Conservation (phyloP, 768 basidiomycete species). For the Pleurotus cornucopiae region DNA sequence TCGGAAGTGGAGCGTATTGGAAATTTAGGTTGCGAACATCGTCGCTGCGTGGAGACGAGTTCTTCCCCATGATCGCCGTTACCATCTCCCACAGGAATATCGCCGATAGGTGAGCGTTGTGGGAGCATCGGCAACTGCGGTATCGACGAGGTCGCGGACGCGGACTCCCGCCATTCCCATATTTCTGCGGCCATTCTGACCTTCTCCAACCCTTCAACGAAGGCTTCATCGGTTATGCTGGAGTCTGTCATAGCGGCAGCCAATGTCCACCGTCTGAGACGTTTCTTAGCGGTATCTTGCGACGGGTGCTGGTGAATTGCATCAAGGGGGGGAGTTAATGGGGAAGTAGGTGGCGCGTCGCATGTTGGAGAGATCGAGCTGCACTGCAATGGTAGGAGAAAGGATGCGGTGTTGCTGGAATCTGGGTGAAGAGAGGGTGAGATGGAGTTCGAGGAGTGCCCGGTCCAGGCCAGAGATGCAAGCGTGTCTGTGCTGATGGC, state of each 20-base stretch:
- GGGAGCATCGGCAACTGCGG: conserved; percentile 11
- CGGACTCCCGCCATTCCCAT: conserved; percentile 7
- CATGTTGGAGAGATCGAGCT: conserved; percentile 7
- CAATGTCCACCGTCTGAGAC: conserved; percentile 31
- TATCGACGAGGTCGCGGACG: conserved; percentile 10
- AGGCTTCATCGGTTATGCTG: conserved; percentile 43
- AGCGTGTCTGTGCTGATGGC: conserved; percentile 24
- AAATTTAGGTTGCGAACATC: background rate
- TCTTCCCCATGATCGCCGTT: background rate
- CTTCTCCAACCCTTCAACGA: conserved; percentile 43
- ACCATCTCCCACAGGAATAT: background rate
- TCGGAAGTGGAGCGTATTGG: conserved; percentile 7
- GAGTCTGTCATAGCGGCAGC: conserved; percentile 49
- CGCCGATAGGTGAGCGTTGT: background rate
- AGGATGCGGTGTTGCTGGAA: conserved; percentile 7
- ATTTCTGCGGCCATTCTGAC: conserved; percentile 28
- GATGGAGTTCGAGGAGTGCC: conserved; percentile 14
- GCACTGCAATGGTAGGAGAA: conserved; percentile 4
- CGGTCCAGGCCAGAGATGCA: conserved; percentile 27
- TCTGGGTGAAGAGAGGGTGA: conserved; percentile 8
- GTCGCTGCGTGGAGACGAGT: background rate
- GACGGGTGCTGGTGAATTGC: background rate
- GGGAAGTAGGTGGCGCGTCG: background rate
- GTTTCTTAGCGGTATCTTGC: background rate
- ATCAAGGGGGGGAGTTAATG: conserved; percentile 2